Evolutionary conservation across 2,329 filamentous ascomycete genomes (phyloP).

Genomic region (Alternaria consortialis): DNA sequence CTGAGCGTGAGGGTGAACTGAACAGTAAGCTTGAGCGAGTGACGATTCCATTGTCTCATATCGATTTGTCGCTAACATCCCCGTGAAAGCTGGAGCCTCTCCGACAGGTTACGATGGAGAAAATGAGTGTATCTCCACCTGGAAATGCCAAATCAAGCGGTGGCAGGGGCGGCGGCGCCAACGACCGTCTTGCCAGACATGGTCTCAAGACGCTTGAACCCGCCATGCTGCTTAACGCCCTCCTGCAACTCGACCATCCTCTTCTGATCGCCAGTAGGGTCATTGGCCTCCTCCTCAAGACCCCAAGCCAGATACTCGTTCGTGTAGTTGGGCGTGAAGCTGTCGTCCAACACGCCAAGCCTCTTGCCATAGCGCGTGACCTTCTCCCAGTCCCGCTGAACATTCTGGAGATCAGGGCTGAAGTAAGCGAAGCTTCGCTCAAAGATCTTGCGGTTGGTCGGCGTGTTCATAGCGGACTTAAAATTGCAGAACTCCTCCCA

Average conservation of each 20-base stretch:
- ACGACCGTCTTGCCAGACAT: conserved; percentile 24
- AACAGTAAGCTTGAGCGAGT: not conserved
- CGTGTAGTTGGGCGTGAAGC: conserved; percentile 77
- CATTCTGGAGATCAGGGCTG: conserved; percentile 77
- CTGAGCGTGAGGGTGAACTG: not conserved
- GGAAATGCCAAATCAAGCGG: not conserved
- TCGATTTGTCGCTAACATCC: not conserved
- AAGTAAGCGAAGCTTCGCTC: conserved; percentile 82
- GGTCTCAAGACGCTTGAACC: conserved; percentile 64
- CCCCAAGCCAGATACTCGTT: conserved; percentile 74
- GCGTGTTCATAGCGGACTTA: conserved; percentile 74
- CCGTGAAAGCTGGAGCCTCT: too few relatives aligned
- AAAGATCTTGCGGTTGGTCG: conserved; percentile 79
- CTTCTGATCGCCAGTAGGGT: conserved; percentile 78
- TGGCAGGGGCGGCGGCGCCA: conserved; percentile 25
- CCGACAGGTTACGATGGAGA: not conserved
- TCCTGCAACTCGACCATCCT: conserved; percentile 75
- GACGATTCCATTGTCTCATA: not conserved
- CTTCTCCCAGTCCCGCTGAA: conserved; percentile 77
- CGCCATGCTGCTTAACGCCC: conserved; percentile 70
- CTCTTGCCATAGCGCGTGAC: conserved; percentile 80
- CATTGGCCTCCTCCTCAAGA: conserved; percentile 69
- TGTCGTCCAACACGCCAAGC: conserved; percentile 70
- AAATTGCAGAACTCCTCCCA: conserved; percentile 75
- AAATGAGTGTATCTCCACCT: conserved; percentile 10